Evolutionary conservation across 106 monocot species (phyloP).

Genomic region (Agapanthus africanus): DNA sequence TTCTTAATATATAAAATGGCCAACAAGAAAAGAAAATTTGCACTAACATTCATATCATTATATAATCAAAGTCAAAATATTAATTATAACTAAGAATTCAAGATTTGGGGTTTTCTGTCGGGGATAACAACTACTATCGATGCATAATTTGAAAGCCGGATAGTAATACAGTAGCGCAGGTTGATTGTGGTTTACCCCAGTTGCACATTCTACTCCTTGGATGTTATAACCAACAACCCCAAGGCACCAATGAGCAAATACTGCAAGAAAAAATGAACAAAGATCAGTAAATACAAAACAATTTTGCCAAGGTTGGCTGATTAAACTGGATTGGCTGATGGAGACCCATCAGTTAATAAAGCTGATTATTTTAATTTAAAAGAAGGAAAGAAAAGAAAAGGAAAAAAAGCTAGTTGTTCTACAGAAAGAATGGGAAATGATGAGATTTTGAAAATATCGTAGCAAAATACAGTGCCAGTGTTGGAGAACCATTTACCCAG

Average conservation of each 20-base stretch:
- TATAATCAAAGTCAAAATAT: not conserved
- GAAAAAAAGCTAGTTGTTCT: too few relatives aligned
- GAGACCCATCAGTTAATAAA: too few relatives aligned
- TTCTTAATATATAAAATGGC: not conserved
- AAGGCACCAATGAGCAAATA: slow-evolving; percentile 62
- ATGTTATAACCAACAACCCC: slow-evolving; percentile 68
- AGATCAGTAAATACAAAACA: not conserved
- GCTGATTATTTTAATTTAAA: too few relatives aligned
- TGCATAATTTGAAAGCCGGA: not conserved
- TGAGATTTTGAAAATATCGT: too few relatives aligned
- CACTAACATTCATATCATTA: slow-evolving; percentile 2
- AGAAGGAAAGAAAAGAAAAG: too few relatives aligned
- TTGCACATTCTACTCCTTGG: slow-evolving; percentile 52
- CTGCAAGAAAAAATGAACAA: slow-evolving; percentile 25
- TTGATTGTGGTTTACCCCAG: slow-evolving; percentile 4
- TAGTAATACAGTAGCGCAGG: not conserved
- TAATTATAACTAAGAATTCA: not conserved
- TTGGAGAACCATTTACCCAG: too few relatives aligned
- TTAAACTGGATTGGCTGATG: too few relatives aligned
- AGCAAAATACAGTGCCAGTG: too few relatives aligned
- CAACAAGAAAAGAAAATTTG: not conserved
- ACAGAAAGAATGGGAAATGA: too few relatives aligned
- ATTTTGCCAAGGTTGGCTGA: too few relatives aligned
- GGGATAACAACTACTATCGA: not conserved
- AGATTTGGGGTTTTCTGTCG: not conserved